Evolutionary conservation across 805 yeast species (phyloP), one percentile per base, ranked within the genome.

Genomic region (Lachancea lanzarotensis): DNA sequence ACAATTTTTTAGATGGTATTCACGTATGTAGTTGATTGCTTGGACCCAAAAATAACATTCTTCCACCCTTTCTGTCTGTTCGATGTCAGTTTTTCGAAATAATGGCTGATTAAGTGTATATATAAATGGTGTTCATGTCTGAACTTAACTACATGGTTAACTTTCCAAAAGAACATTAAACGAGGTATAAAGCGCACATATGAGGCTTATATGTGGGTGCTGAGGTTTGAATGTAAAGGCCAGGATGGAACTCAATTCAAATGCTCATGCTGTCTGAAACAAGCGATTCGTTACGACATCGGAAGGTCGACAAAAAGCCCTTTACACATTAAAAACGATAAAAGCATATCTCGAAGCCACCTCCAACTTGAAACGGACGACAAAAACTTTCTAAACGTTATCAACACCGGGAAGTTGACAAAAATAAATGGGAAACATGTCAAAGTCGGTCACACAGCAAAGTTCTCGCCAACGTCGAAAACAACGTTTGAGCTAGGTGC

Each of bases 331-430:
- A 60, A 60, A 33, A 58, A 60, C 43, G 66, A 63, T 38, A 63
- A 62, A 36, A 61, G 66, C 39, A 59, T 63, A 38, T 63, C 67
- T 1, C 51, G 67, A 22, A 50, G 59, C 22, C 67, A 63, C 42
- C 38, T 63, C 5, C 40, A 43, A 13, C 22, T 60, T 2, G 33
- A 38, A 26, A 32, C 40, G 19, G 40, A 33, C 13, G 45, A 46
- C 3, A n/a, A 19, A 5, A 30, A 13, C 41, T 17, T 16, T 17
- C 31, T 47, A 1, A 20, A 12, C n/a, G 39, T 56, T 13, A 35
- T 40, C 1, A 61, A 60, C 42, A 45, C 40, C n/a, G 66, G 67
- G 3, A 60, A 61, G 45, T 38, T 62, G 25, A 62, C 67, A 1
- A 52, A 45, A n/a, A 38, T 52, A 22, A 40, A 49, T 30, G 56